These are phyloP conservation scores for Wickerhamiella kurtzmanii DNA, from an alignment of 805 yeast genomes.

Conservation along the genomic window DNA sequence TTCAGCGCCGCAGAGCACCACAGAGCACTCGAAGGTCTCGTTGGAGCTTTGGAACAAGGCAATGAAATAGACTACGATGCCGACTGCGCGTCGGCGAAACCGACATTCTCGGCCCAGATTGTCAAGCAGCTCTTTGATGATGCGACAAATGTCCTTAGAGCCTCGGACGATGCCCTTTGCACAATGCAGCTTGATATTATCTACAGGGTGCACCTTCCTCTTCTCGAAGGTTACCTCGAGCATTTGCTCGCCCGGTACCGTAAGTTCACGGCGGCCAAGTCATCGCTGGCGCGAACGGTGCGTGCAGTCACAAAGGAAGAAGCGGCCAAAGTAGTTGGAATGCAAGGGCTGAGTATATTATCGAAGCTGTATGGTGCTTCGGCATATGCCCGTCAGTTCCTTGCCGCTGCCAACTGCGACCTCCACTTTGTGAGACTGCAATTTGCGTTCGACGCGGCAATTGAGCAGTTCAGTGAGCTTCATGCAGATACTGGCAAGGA, in stretches of 20 bases:
- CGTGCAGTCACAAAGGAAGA: constrained; percentile 20
- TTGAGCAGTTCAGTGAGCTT: constrained; percentile 5
- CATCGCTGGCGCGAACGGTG: constrained; percentile 26
- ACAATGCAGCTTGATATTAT: constrained; percentile 44
- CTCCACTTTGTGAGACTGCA: constrained; percentile 1
- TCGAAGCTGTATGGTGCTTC: constrained; percentile 30
- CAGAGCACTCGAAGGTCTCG: neutral
- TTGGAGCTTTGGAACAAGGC: neutral
- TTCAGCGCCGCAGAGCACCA: neutral
- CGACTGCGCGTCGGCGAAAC: constrained; percentile 31
- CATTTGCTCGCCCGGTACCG: constrained; percentile 31
- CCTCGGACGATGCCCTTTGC: constrained; percentile 1
- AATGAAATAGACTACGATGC: constrained; percentile 41
- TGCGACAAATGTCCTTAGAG: constrained; percentile 38
- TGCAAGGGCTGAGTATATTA: constrained; percentile 22
- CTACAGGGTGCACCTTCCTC: constrained; percentile 41
- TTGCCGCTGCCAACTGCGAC: constrained; percentile 34
- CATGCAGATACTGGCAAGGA: constrained; percentile 5
- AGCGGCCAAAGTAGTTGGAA: neutral
- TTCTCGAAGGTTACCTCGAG: constrained; percentile 40
- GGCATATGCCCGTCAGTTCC: constrained; percentile 28
- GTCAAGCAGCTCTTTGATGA: constrained; percentile 44
- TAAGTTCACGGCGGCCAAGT: constrained; percentile 31
- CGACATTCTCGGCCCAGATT: constrained; percentile 50
- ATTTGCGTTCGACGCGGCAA: constrained; percentile 3